Evolutionary conservation across 768 basidiomycete genomes (phyloP), one percentile per base, ranked within the genome.

Genomic region (Termitomyces sp.): DNA sequence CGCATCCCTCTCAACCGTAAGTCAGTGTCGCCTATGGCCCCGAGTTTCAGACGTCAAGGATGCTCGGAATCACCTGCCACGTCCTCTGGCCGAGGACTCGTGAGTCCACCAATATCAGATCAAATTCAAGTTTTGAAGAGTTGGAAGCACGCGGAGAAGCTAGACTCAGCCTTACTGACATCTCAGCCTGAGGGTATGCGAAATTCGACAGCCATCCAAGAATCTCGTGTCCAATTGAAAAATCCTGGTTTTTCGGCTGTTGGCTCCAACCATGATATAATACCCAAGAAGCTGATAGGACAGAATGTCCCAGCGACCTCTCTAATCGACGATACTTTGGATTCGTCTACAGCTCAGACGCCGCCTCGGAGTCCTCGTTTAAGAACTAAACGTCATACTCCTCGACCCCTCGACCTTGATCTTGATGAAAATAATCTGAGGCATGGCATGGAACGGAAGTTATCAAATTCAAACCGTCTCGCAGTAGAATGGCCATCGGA

Each of bases 21-120:
- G 63, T 84, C 86, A 13, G 71, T 90, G 5, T 91, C 90, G 4
- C 89, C 90, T 4, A 87, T 90, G 86, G 88, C 89, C 18, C 78
- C 84, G 36, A 75, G 73, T 15, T 83, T 78, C 60, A 77, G 35
- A 52, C 35, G 50, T 20, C 50, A 52, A 80, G 59, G 28, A 40
- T 8, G 16, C 28, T 38, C 55, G 11, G n/a, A 33, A 42, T 81
- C 81, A 7, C 78, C 80, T 1, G 68, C 69, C 0, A 72, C 73
- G 40, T 79, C 81, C 3, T 79, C 81, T 39, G 81, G 81, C 50
- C 61, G 63, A 59, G 71, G 69, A 15, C 60, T 74, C 18, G 62
- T 67, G 58, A 78, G 75, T 68, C 76, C 78, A 16, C 64, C 75
- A 3, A 56, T 66, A n/a, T 55, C 67, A 6, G 51, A 49, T 45